Percentiles rank a stretch among this genome's conserved stretches.
These are phyloP conservation scores for Phaffia tasmanica DNA, from an alignment of 768 basidiomycete species.

Conservation along the genomic window DNA sequence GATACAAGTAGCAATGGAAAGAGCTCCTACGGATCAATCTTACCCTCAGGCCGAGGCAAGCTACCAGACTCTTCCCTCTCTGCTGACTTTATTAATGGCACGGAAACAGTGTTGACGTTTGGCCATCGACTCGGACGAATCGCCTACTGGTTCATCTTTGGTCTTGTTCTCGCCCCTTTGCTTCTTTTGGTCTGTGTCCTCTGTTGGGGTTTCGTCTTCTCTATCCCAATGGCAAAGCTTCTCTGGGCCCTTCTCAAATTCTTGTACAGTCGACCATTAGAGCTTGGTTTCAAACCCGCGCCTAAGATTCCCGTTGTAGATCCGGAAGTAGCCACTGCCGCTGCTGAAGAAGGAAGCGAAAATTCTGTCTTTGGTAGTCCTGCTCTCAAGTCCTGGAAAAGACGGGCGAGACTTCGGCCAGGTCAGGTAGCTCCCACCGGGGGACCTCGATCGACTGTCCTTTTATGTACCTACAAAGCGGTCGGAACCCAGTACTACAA, in stretches of 20 bases:
- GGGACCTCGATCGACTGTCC: conserved; percentile 69
- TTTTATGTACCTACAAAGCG: conserved; percentile 89
- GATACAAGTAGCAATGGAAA: conserved; percentile 21
- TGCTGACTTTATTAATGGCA: conserved; percentile 26
- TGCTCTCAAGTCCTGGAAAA: conserved; percentile 45
- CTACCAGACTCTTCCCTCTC: conserved; percentile 29
- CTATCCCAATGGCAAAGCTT: conserved; percentile 95
- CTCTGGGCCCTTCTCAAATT: conserved; percentile 87
- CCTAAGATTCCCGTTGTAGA: conserved; percentile 42
- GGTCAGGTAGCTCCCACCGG: conserved; percentile 82
- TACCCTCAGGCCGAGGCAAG: conserved; percentile 1
- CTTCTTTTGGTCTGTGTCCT: conserved; percentile 76
- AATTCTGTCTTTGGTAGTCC: conserved; percentile 29
- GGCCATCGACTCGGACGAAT: conserved; percentile 49
- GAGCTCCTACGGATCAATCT: background rate
- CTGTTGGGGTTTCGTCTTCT: conserved; percentile 91
- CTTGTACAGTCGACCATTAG: conserved; percentile 64
- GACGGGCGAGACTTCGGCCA: conserved; percentile 49
- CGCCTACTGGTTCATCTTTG: conserved; percentile 71
- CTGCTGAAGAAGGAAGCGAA: conserved; percentile 10
- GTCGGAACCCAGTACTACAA: conserved; percentile 90
- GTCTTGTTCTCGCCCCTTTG: conserved; percentile 70
- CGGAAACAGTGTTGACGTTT: conserved; percentile 1
- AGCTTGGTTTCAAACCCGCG: conserved; percentile 85
- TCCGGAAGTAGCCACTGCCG: background rate